Conservation (phyloP, 2,329 filamentous ascomycete species). For the Cryphonectria naterciae region DNA sequence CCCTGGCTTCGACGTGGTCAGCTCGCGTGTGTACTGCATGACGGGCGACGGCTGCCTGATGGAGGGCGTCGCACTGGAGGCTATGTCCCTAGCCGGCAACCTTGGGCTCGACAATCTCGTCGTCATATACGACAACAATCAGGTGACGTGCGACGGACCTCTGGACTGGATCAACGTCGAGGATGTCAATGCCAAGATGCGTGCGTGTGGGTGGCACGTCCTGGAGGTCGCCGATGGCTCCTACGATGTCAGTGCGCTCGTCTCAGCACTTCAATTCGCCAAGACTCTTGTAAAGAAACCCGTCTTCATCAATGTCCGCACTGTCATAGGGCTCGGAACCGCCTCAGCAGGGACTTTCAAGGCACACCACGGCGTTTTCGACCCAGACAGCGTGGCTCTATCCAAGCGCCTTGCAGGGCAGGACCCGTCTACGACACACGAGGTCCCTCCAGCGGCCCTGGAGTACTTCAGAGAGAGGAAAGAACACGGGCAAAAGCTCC, state of each 20-base stretch:
- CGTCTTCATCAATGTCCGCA: constrained; percentile 61
- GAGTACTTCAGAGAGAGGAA: constrained; percentile 54
- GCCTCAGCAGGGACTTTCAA: constrained; percentile 53
- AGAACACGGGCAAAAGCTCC: constrained; percentile 46
- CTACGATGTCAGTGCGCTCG: constrained; percentile 47
- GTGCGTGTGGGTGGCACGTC: constrained; percentile 59
- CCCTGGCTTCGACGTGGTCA: constrained; percentile 51
- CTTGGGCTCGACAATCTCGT: constrained; percentile 59
- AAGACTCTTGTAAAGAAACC: constrained; percentile 44
- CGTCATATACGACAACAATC: constrained; percentile 65
- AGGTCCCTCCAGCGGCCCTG: constrained; percentile 47
- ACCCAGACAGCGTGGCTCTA: constrained; percentile 54
- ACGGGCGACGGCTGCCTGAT: constrained; percentile 62
- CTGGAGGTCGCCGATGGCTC: constrained; percentile 57
- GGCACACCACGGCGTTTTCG: constrained; percentile 63
- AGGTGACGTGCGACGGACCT: constrained; percentile 61
- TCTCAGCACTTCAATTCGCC: neutral
- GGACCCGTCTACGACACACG: constrained; percentile 48
- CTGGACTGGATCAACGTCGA: constrained; percentile 59
- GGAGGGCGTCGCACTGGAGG: constrained; percentile 61
- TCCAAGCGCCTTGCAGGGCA: constrained; percentile 55
- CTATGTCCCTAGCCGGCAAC: constrained; percentile 60
- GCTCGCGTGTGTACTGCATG: constrained; percentile 60
- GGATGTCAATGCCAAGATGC: constrained; percentile 62
- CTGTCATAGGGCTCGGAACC: constrained; percentile 59